Evolutionary conservation across 2,329 filamentous ascomycete species (phyloP).

Genomic region (Onygenales sp.): DNA sequence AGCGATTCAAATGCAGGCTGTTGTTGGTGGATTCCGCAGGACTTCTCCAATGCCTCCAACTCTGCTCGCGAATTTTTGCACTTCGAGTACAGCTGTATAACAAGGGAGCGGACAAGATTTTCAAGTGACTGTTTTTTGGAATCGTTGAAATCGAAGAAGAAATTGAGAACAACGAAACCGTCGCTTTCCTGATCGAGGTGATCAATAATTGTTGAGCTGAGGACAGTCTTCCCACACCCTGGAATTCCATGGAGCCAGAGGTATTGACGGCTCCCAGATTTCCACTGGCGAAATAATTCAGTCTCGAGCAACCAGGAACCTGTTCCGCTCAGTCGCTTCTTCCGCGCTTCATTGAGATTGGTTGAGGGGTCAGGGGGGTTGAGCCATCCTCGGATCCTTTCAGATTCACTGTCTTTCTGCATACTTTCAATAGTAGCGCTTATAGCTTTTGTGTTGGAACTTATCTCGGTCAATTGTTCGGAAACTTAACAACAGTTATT

Average conservation of each 20-base stretch:
- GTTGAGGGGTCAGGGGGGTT: slow-evolving; percentile 3
- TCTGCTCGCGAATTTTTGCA: slow-evolving; percentile 5
- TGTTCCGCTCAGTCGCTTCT: slow-evolving; percentile 6
- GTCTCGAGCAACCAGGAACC: slow-evolving; percentile 7
- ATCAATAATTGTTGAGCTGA: slow-evolving; percentile 8
- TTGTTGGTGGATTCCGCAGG: neutral
- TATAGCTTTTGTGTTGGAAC: neutral
- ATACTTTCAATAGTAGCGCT: neutral
- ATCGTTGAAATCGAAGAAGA: slow-evolving; percentile 13
- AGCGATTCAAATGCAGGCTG: neutral
- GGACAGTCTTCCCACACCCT: slow-evolving; percentile 10
- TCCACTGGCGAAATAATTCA: slow-evolving; percentile 6
- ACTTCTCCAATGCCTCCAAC: neutral
- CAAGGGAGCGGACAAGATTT: slow-evolving; percentile 8
- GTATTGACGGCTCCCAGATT: slow-evolving; percentile 1
- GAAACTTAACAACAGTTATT: neutral
- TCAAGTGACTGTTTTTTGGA: slow-evolving; percentile 7
- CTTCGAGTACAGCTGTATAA: slow-evolving; percentile 1
- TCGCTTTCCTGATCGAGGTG: neutral
- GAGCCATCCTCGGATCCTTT: neutral
- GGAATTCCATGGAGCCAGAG: slow-evolving; percentile 9
- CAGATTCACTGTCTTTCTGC: neutral
- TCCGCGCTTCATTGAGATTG: slow-evolving; percentile 7
- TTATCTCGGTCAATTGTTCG: neutral
- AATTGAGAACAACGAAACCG: slow-evolving; percentile 6